phyloP scores from a whole-genome alignment of 2,329 filamentous ascomycete species.

The Magnaporthales sp. region DNA sequence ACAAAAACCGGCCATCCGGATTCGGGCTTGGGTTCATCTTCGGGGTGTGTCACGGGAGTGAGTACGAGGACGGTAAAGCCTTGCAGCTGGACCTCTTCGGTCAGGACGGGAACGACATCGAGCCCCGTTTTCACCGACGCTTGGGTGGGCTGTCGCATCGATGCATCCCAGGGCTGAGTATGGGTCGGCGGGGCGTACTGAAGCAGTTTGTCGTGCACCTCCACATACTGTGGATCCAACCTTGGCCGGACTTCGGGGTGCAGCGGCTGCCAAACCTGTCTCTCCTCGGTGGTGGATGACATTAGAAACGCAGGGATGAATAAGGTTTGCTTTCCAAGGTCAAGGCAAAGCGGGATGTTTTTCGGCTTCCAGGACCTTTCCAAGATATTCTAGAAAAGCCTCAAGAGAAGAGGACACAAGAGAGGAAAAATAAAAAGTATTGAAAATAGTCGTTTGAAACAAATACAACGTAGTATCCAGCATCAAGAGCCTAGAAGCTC shows the following conservation, averaged over 20 bases:
- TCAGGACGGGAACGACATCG: slow-evolving; percentile 14
- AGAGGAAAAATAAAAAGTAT: not conserved
- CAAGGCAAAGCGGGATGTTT: not conserved
- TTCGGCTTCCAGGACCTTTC: not conserved
- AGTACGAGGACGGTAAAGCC: slow-evolving; percentile 19
- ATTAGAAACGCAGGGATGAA: not conserved
- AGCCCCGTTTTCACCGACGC: slow-evolving; percentile 14
- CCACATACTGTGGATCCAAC: slow-evolving; percentile 29
- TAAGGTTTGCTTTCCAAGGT: not conserved
- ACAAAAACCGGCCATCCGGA: slow-evolving; percentile 26
- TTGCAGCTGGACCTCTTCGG: slow-evolving; percentile 18
- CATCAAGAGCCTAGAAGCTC: not conserved
- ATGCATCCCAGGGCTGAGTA: slow-evolving; percentile 21
- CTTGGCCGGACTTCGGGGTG: slow-evolving; percentile 19
- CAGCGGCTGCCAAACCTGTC: slow-evolving; percentile 19
- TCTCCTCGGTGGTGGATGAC: not conserved
- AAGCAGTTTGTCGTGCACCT: slow-evolving; percentile 25
- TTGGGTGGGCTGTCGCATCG: slow-evolving; percentile 13
- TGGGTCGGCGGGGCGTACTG: slow-evolving; percentile 27
- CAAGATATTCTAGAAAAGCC: not conserved
- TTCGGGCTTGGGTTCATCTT: not conserved
- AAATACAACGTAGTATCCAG: not conserved
- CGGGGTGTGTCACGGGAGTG: slow-evolving; percentile 9
- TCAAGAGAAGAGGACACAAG: not conserved
- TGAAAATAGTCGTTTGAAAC: not conserved